Conservation (phyloP, 2,329 filamentous ascomycete genomes). For the Cladophialophora chaetospira region DNA sequence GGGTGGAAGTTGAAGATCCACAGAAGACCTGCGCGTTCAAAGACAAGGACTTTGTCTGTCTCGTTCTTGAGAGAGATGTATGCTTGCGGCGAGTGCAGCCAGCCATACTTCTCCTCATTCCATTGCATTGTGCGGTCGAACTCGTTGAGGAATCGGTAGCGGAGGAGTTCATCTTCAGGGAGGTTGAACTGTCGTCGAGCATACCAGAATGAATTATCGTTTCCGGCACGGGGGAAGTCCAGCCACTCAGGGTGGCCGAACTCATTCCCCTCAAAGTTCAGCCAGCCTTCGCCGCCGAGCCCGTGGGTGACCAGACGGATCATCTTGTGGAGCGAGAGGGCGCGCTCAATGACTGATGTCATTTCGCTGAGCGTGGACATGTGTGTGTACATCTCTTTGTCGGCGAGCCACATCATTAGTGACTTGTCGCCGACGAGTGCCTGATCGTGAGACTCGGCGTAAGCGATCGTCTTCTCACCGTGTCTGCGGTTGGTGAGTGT, state of each 20-base stretch:
- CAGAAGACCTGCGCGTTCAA: conserved; percentile 84
- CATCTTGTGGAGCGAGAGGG: conserved; percentile 94
- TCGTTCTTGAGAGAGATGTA: conserved; percentile 95
- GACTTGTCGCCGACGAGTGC: conserved; percentile 96
- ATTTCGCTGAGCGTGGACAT: conserved; percentile 87
- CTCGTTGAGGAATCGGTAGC: conserved; percentile 88
- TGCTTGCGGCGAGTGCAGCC: conserved; percentile 82
- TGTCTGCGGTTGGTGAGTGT: conserved; percentile 91
- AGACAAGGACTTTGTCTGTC: conserved; percentile 89
- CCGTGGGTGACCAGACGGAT: conserved; percentile 90
- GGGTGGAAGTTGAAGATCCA: conserved; percentile 98
- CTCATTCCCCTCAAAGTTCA: conserved; percentile 98
- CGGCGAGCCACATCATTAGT: conserved; percentile 96
- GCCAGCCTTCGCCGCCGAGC: conserved; percentile 91
- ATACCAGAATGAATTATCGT: conserved; percentile 92
- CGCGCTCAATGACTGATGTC: conserved; percentile 85
- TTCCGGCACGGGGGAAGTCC: conserved; percentile 92
- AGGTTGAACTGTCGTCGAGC: conserved; percentile 92
- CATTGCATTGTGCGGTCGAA: conserved; percentile 93
- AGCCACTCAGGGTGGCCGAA: conserved; percentile 99
- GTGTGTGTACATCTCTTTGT: conserved; percentile 95
- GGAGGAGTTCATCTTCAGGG: conserved; percentile 78
- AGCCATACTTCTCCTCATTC: conserved; percentile 84
- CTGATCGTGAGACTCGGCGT: conserved; percentile 96
- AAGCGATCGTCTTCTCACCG: conserved; percentile 97